Evolutionary conservation across 257 asterid genomes (phyloP).

Genomic region (Craterostigma plantagineum): DNA sequence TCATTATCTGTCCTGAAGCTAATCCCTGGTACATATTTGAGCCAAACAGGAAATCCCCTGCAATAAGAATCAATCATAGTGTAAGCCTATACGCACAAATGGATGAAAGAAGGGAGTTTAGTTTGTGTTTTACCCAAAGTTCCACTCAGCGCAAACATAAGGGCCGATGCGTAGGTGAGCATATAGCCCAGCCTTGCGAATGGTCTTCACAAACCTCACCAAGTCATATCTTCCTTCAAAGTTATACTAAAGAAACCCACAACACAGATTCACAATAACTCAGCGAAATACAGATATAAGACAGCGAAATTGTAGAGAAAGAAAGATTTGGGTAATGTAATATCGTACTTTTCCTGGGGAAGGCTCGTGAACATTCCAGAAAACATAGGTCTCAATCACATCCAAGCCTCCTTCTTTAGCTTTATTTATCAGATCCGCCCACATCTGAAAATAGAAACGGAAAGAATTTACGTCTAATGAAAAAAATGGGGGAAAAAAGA

Average conservation of each 20-base stretch:
- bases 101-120: not conserved
- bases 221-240: slow-evolving; percentile 83
- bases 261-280: slow-evolving; percentile 3
- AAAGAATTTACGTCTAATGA: slow-evolving; percentile 1
- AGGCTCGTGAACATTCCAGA: slow-evolving; percentile 93
- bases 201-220: slow-evolving; percentile 68
- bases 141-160: slow-evolving; percentile 92
- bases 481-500: slow-evolving; percentile 1
- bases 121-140: slow-evolving; percentile 48
- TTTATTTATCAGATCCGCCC: slow-evolving; percentile 88
- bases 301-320: not conserved
- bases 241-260: slow-evolving; percentile 48
- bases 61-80: slow-evolving; percentile 1
- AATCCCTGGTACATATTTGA: slow-evolving; percentile 75
- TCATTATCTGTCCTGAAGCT: slow-evolving; percentile 89
- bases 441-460: slow-evolving; percentile 49
- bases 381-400: slow-evolving; percentile 78
- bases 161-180: slow-evolving; percentile 85
- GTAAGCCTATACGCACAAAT: not conserved
- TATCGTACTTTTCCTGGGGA: slow-evolving; percentile 66
- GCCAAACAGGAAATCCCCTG: slow-evolving; percentile 96
- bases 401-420: slow-evolving; percentile 92
- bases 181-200: slow-evolving; percentile 77
- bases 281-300: slow-evolving; percentile 6
- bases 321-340: slow-evolving; percentile 8